Conservation (phyloP, 2,329 filamentous ascomycete genomes). For the Basipetospora sp. region DNA sequence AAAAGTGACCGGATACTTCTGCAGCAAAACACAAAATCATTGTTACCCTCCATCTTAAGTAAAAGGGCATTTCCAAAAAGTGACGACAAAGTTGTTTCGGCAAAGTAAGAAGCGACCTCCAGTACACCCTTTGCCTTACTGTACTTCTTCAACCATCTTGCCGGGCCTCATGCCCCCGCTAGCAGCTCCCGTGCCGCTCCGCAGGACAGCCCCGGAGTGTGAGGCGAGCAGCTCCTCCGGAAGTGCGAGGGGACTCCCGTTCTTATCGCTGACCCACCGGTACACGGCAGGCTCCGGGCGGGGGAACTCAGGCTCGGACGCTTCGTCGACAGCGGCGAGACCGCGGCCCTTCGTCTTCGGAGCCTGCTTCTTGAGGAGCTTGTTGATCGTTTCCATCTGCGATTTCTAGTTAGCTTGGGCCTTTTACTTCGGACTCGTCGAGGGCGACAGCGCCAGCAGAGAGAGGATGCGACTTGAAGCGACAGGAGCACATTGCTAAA, state of each 20-base stretch:
- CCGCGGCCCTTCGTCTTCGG: constrained; percentile 52
- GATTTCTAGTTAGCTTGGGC: background rate
- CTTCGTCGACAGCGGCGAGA: constrained; percentile 19
- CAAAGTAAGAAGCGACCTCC: too few relatives aligned
- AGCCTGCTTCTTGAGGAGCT: constrained; percentile 72
- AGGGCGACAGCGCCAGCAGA: background rate
- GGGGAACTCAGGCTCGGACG: constrained; percentile 32
- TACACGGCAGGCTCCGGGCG: constrained; percentile 48
- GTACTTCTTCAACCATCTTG: constrained; percentile 43
- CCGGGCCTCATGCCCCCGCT: constrained; percentile 18
- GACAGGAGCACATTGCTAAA: too few relatives aligned
- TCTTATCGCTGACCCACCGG: constrained; percentile 55
- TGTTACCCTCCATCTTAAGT: too few relatives aligned
- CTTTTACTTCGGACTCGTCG: background rate
- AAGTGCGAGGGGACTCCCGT: constrained; percentile 48
- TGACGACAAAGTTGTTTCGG: too few relatives aligned
- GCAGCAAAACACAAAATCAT: too few relatives aligned
- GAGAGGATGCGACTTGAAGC: too few relatives aligned
- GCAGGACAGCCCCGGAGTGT: constrained; percentile 47
- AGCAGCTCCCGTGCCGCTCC: constrained; percentile 11
- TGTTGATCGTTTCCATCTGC: constrained; percentile 83
- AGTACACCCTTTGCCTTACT: too few relatives aligned
- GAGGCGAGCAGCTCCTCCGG: constrained; percentile 53
- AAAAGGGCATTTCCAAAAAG: too few relatives aligned
- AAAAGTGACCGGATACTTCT: too few relatives aligned